phyloP scores from a whole-genome alignment of 345 rosid species.

The Noccaea caerulescens region DNA sequence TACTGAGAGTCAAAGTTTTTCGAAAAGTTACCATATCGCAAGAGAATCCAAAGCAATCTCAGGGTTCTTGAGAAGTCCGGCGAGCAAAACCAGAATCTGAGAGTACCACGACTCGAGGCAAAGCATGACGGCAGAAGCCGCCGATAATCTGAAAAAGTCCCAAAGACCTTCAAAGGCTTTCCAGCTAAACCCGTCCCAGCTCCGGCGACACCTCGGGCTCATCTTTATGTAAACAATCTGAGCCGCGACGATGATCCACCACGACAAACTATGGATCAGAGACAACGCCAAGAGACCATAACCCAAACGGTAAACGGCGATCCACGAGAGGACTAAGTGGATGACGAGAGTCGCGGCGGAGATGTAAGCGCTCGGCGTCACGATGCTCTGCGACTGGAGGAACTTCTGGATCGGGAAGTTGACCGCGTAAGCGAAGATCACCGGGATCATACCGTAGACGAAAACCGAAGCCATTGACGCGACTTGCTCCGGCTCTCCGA shows the following conservation, averaged over 20 bases:
- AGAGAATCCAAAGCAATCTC: conserved; percentile 66
- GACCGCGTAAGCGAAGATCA: conserved; percentile 64
- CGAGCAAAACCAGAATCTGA: conserved; percentile 62
- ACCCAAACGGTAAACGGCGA: conserved; percentile 54
- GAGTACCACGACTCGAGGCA: conserved; percentile 67
- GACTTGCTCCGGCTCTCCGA: conserved; percentile 61
- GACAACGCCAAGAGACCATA: conserved; percentile 57
- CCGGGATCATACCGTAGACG: conserved; percentile 70
- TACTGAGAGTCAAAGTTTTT: background rate
- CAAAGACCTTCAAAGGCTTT: conserved; percentile 62
- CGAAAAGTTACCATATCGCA: conserved; percentile 51
- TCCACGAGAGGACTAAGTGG: conserved; percentile 57
- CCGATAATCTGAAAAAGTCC: conserved; percentile 57
- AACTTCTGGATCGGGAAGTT: conserved; percentile 75
- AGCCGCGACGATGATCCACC: conserved; percentile 64
- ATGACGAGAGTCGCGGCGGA: conserved; percentile 49
- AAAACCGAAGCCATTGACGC: conserved; percentile 60
- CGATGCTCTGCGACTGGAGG: conserved; percentile 66
- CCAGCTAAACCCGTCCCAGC: conserved; percentile 60
- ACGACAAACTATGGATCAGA: conserved; percentile 55
- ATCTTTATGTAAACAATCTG: conserved; percentile 61
- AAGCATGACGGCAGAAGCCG: conserved; percentile 69
- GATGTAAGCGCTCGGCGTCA: conserved; percentile 69
- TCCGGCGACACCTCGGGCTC: conserved; percentile 51
- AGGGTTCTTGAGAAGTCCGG: conserved; percentile 65